These are phyloP conservation scores for Mucor ambiguus DNA, from an alignment of 371 early-diverging fungal species.

Conservation along the genomic window DNA sequence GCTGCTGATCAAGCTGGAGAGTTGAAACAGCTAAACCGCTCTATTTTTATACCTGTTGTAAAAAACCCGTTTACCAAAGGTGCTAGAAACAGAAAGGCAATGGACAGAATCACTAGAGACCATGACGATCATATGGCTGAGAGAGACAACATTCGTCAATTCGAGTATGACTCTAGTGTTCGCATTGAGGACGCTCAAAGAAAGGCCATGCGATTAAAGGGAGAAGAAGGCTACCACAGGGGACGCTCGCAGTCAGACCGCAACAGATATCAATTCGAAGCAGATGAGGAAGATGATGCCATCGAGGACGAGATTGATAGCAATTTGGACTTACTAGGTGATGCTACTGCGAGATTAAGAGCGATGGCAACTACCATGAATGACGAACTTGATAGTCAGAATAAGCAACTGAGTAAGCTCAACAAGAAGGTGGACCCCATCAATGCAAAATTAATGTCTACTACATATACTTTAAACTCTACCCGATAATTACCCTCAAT, in stretches of 20 bases:
- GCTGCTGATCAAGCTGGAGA: slow-evolving; percentile 73
- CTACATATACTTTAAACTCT: slow-evolving; percentile 51
- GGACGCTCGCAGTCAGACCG: slow-evolving; percentile 61
- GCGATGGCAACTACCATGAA: slow-evolving; percentile 76
- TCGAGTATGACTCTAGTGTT: slow-evolving; percentile 45
- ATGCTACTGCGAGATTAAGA: slow-evolving; percentile 65
- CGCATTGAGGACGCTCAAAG: slow-evolving; percentile 58
- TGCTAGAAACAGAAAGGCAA: slow-evolving; percentile 58
- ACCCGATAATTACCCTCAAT: slow-evolving; percentile 32
- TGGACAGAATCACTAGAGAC: slow-evolving; percentile 50
- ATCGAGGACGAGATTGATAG: slow-evolving; percentile 80
- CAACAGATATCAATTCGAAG: slow-evolving; percentile 66
- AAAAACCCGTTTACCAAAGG: slow-evolving; percentile 63
- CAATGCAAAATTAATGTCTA: slow-evolving; percentile 40
- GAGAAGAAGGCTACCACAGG: slow-evolving; percentile 59
- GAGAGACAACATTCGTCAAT: slow-evolving; percentile 41
- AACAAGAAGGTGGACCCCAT: slow-evolving; percentile 47
- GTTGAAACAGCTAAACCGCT: slow-evolving; percentile 78
- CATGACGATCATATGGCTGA: slow-evolving; percentile 47
- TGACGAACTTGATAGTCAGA: slow-evolving; percentile 75
- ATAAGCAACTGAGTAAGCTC: slow-evolving; percentile 37
- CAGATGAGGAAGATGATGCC: slow-evolving; percentile 64
- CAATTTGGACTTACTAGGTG: slow-evolving; percentile 73
- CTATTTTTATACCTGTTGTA: slow-evolving; percentile 74
- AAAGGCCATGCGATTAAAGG: slow-evolving; percentile 45